phyloP scores from a whole-genome alignment of 768 basidiomycete genomes.

The Agaricus bisporus region DNA sequence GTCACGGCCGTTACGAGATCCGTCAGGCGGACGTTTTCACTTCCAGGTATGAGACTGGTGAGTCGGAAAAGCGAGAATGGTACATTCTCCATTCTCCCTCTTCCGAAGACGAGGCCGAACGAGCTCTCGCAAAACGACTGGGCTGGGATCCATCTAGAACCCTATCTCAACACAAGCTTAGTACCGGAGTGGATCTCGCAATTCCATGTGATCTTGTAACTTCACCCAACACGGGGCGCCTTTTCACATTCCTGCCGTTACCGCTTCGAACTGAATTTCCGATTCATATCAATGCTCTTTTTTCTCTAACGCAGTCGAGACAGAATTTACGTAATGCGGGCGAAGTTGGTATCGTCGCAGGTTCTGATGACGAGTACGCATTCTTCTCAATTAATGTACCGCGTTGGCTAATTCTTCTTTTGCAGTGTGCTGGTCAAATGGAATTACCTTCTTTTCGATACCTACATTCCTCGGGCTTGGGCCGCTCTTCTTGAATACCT shows the following conservation, averaged over 20 bases:
- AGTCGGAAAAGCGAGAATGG: constrained; percentile 24
- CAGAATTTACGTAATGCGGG: constrained; percentile 37
- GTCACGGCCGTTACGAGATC: neutral
- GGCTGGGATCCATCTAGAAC: constrained; percentile 17
- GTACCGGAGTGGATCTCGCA: constrained; percentile 32
- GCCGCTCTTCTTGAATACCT: constrained; percentile 26
- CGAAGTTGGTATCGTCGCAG: constrained; percentile 31
- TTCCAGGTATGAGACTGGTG: neutral
- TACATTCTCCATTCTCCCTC: constrained; percentile 26
- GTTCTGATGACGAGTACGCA: constrained; percentile 36
- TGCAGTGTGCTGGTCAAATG: constrained; percentile 38
- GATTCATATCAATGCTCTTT: constrained; percentile 38
- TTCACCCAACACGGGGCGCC: constrained; percentile 22
- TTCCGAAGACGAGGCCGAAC: constrained; percentile 17
- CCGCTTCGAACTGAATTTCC: constrained; percentile 40
- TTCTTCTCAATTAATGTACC: neutral
- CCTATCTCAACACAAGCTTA: constrained; percentile 36
- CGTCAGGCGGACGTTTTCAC: constrained; percentile 13
- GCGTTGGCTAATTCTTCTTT: neutral
- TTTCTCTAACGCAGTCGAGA: constrained; percentile 39
- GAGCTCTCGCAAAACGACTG: constrained; percentile 19
- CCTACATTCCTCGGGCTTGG: constrained; percentile 41
- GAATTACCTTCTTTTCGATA: constrained; percentile 40
- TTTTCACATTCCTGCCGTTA: constrained; percentile 45
- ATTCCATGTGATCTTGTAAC: constrained; percentile 20